Percentiles rank a stretch among this genome's conserved stretches.
These are phyloP conservation scores for Podaxis sp. DNA, from an alignment of 768 basidiomycete species.

Conservation along the genomic window DNA sequence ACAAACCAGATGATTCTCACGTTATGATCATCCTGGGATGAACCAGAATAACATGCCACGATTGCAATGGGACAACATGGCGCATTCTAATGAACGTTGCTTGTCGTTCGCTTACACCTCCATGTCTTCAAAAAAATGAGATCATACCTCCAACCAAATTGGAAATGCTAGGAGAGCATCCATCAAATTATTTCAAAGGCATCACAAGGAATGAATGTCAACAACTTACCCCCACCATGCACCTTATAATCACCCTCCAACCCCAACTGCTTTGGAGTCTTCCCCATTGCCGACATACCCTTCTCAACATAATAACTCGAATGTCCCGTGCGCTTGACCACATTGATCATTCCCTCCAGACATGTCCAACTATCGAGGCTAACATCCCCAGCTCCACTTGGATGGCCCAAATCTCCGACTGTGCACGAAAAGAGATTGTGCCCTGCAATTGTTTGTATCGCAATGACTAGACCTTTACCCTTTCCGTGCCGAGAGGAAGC, in stretches of 20 bases:
- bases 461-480: conserved; percentile 80
- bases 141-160: conserved; percentile 74
- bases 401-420: conserved; percentile 75
- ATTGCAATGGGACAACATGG: conserved; percentile 83
- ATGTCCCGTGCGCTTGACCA: conserved; percentile 79
- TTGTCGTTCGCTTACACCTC: background rate
- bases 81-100: conserved; percentile 54
- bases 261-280: conserved; percentile 71
- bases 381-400: conserved; percentile 68
- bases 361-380: conserved; percentile 80
- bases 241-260: conserved; percentile 63
- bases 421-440: conserved; percentile 82
- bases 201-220: background rate
- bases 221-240: conserved; percentile 72
- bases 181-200: conserved; percentile 9
- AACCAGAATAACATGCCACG: conserved; percentile 79
- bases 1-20: conserved; percentile 36
- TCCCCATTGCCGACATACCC: conserved; percentile 82
- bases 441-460: conserved; percentile 76
- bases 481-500: conserved; percentile 67
- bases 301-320: conserved; percentile 87
- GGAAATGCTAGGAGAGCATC: conserved; percentile 63
- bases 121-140: background rate
- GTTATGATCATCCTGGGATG: conserved; percentile 76
- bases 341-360: conserved; percentile 77